phyloP scores from a whole-genome alignment of 768 basidiomycete genomes.

The Pleurotus salmoneostramineus region DNA sequence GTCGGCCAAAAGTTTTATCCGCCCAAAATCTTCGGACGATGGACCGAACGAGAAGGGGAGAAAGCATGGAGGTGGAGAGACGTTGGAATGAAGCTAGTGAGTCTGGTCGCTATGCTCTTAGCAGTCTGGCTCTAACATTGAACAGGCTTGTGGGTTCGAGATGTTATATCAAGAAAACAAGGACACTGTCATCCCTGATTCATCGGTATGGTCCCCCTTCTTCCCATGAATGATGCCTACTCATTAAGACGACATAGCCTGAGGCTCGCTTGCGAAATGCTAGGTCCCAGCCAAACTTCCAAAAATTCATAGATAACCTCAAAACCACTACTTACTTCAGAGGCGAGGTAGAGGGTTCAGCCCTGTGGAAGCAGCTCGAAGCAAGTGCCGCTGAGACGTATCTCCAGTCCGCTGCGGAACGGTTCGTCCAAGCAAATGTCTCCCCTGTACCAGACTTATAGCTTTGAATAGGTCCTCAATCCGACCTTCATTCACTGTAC shows the following conservation, averaged over 20 bases:
- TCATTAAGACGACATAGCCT: slow-evolving; percentile 29
- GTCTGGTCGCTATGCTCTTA: slow-evolving; percentile 15
- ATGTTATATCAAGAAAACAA: slow-evolving; percentile 91
- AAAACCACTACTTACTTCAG: slow-evolving; percentile 70
- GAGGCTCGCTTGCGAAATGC: slow-evolving; percentile 67
- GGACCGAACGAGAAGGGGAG: slow-evolving; percentile 59
- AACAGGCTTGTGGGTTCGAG: slow-evolving; percentile 90
- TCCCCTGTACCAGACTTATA: not conserved
- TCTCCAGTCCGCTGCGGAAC: slow-evolving; percentile 27
- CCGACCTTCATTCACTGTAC: slow-evolving; percentile 75
- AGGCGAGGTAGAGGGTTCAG: slow-evolving; percentile 72
- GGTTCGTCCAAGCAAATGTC: slow-evolving; percentile 44
- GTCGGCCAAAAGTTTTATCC: slow-evolving; percentile 89
- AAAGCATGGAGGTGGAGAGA: slow-evolving; percentile 77
- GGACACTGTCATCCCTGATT: slow-evolving; percentile 30
- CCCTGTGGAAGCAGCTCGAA: slow-evolving; percentile 72
- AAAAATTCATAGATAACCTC: slow-evolving; percentile 67
- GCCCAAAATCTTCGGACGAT: slow-evolving; percentile 82
- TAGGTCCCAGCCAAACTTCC: slow-evolving; percentile 63
- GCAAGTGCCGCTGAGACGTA: slow-evolving; percentile 66
- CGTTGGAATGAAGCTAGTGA: slow-evolving; percentile 89
- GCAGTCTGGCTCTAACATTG: not conserved
- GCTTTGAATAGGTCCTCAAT: slow-evolving; percentile 26
- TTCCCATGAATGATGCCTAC: slow-evolving; percentile 2
- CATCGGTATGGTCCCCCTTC: slow-evolving; percentile 46